Evolutionary conservation across 352 stramenopile species (phyloP), one percentile per base, ranked within the genome.

Genomic region (Blastocystis sp.): DNA sequence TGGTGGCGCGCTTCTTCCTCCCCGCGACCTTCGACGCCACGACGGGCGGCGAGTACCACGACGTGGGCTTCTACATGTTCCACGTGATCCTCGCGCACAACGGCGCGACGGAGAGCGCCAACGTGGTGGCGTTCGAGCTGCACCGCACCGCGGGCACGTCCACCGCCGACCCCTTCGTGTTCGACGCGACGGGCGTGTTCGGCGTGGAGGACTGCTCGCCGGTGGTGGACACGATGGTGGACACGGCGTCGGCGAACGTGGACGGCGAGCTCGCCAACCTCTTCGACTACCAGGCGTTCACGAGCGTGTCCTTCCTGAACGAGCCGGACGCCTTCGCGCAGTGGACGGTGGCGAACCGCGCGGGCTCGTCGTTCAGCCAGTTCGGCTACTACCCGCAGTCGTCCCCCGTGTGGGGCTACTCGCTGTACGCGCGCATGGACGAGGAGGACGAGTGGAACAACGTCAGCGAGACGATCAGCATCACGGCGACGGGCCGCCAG

Each of bases 121-220:
- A 82, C 39, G 74, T 82, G 59, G 10, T 82, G 21, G 74, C 74
- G 1, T 35, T 82, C 31, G 74, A 82, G 62, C 21, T 82, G 29
- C 74, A 82, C 39, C 66, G 66, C 37, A 16, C 39, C 9, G 24
- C n/a, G 66, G 66, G 66, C 41, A 60, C 37, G 19, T 78, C 66
- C 33, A 33, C 66, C 6, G 16, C 66, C 6, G 66, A 59, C 3
- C 66, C 66, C 9, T 9, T 78, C 12, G 41, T 61, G 26, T 78
- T 78, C 66, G 31, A 78, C 66, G 66, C 66, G 1, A 78, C 66
- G 16, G 66, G 37, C 29, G 66, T 78, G 37, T 78, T 78, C 66
- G 66, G 66, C 41, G 66, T 78, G 33, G 29, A 78, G 3, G 66
- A 78, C 33, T 78, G 66, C 66, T 78, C 66, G 16, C 16, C 39